A percentile compares a stretch with the other conserved stretches of the same genome.
These are phyloP conservation scores for Fusarium pilosicola DNA, from an alignment of 2,329 filamentous ascomycete genomes.

Conservation along the genomic window DNA sequence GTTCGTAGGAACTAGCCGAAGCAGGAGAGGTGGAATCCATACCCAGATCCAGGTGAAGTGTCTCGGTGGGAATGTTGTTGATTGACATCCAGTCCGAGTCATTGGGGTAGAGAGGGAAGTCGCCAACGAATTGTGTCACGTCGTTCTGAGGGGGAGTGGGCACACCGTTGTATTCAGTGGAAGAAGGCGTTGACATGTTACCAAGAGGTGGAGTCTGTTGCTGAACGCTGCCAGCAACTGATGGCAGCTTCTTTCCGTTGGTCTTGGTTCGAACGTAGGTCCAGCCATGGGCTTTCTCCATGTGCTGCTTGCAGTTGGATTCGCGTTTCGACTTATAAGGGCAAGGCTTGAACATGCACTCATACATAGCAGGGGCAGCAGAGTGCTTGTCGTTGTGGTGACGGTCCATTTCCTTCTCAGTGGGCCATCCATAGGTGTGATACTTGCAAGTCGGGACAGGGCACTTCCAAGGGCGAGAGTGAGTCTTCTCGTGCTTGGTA, in stretches of 20 bases:
- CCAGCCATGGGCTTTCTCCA: conserved; percentile 96
- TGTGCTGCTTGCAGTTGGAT: conserved; percentile 98
- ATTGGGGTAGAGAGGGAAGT: conserved; percentile 62
- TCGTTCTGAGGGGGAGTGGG: conserved; percentile 68
- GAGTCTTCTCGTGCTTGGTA: conserved; percentile 98
- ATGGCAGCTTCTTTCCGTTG: conserved; percentile 74
- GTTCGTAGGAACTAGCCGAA: conserved; percentile 54
- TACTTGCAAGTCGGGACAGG: conserved; percentile 86
- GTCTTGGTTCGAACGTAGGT: conserved; percentile 92
- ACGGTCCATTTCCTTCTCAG: conserved; percentile 95
- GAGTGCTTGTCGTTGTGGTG: conserved; percentile 98
- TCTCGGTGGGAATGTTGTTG: conserved; percentile 46
- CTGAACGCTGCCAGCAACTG: conserved; percentile 58
- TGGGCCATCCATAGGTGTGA: conserved; percentile 89
- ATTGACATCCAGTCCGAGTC: conserved; percentile 57
- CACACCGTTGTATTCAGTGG: conserved; percentile 60
- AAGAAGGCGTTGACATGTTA: conserved; percentile 71
- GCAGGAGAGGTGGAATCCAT: conserved; percentile 54
- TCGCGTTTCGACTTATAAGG: conserved; percentile 95
- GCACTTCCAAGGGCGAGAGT: conserved; percentile 97
- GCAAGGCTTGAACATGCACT: conserved; percentile 85
- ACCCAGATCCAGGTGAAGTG: conserved; percentile 54
- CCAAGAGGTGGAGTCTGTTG: conserved; percentile 69
- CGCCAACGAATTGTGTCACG: conserved; percentile 48
- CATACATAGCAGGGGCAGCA: conserved; percentile 78